Evolutionary conservation across 2,329 filamentous ascomycete species (phyloP).

Genomic region (Fusarium verticillioides): DNA sequence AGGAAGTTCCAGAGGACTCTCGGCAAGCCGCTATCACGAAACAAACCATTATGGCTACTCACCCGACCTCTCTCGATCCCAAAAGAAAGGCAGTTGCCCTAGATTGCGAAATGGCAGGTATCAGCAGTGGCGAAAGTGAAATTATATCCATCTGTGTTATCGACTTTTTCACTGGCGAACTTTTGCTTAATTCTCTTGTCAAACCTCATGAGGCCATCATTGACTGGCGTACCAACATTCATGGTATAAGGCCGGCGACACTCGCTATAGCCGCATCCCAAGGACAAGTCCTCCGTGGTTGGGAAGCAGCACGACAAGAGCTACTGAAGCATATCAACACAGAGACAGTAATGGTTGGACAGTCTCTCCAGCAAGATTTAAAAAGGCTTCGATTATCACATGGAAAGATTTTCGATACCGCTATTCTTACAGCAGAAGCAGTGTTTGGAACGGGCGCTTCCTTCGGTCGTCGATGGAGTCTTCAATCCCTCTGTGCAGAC

Average conservation of each 20-base stretch:
- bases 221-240: slow-evolving; percentile 4
- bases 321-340: background rate
- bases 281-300: background rate
- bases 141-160: slow-evolving; percentile 12
- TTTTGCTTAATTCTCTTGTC: slow-evolving; percentile 6
- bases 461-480: background rate
- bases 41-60: background rate
- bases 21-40: background rate
- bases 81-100: slow-evolving; percentile 21
- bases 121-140: background rate
- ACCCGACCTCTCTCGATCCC: background rate
- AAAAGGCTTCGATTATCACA: background rate
- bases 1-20: no score
- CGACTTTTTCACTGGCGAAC: slow-evolving; percentile 17
- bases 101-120: slow-evolving; percentile 17
- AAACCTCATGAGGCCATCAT: background rate
- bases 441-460: background rate
- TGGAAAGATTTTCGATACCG: background rate
- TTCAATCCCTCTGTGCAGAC: background rate
- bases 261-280: slow-evolving; percentile 3
- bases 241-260: slow-evolving; percentile 6
- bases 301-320: background rate
- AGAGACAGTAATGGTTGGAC: background rate
- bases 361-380: background rate
- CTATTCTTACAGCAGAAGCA: background rate